Conservation (phyloP, 306 rosid genomes). For the Vigna nakashimae region DNA sequence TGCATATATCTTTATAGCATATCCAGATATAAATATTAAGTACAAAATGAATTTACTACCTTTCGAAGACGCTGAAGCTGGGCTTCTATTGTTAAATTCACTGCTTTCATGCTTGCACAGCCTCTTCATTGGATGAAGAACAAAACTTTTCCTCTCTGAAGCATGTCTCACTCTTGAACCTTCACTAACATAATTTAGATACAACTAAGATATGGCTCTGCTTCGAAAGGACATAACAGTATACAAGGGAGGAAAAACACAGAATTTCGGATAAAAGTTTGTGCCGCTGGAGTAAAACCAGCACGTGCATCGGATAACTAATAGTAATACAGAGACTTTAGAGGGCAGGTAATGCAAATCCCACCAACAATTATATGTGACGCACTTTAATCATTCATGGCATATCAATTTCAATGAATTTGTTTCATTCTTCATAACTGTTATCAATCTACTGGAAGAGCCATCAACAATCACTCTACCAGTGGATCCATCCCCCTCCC, state of each 20-base stretch:
- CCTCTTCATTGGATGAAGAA: conserved; percentile 60
- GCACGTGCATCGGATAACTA: conserved; percentile 36
- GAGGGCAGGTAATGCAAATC: conserved; percentile 20
- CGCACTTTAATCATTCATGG: conserved; percentile 14
- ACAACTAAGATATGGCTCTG: conserved; percentile 25
- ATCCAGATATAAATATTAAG: conserved; percentile 36
- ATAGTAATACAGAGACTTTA: background rate
- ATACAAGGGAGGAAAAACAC: conserved; percentile 30
- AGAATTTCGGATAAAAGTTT: conserved; percentile 35
- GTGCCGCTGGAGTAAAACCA: conserved; percentile 39
- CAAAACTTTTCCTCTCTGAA: conserved; percentile 49
- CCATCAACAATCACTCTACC: conserved; percentile 2
- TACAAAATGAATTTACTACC: conserved; percentile 47
- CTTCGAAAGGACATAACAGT: conserved; percentile 15
- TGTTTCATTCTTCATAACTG: conserved; percentile 18
- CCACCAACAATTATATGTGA: background rate
- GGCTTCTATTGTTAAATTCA: conserved; percentile 50
- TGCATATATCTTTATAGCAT: conserved; percentile 28
- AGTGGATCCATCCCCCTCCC: background rate
- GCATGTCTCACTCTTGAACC: conserved; percentile 58
- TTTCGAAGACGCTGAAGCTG: conserved; percentile 54
- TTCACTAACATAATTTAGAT: conserved; percentile 44
- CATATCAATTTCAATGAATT: conserved; percentile 6
- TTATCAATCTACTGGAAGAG: conserved; percentile 33
- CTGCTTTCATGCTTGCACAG: conserved; percentile 52